Conservation (phyloP, 768 basidiomycete species). For the Postia placenta region DNA sequence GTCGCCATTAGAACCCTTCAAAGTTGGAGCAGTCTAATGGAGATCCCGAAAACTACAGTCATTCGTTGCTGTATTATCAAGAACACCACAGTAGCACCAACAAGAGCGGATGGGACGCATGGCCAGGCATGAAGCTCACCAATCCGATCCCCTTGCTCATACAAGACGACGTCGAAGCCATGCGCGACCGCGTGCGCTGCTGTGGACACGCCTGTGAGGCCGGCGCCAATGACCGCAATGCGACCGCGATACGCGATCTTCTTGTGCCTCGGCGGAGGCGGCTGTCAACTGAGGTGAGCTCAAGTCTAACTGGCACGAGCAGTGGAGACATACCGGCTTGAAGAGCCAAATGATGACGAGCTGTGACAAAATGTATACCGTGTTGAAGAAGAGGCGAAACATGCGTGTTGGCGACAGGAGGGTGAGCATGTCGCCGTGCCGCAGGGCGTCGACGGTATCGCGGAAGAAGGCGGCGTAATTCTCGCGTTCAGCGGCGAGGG, state of each 20-base stretch:
- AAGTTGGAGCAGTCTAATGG: too few species aligned
- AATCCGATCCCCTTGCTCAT: constrained; percentile 27
- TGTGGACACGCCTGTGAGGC: constrained; percentile 46
- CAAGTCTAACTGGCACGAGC: too few species aligned
- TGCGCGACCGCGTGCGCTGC: constrained; percentile 46
- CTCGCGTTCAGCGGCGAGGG: background rate
- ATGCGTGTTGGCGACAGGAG: constrained; percentile 9
- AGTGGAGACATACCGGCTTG: constrained; percentile 31
- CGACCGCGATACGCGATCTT: constrained; percentile 31
- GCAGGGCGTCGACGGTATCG: background rate
- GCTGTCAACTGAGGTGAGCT: too few species aligned
- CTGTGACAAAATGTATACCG: constrained; percentile 31
- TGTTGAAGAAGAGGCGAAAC: constrained; percentile 13
- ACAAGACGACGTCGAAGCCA: constrained; percentile 48
- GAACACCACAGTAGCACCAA: too few species aligned
- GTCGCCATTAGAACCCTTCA: constrained; percentile 6
- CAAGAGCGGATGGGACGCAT: background rate
- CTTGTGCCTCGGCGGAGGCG: constrained; percentile 14
- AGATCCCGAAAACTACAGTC: too few species aligned
- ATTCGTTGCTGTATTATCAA: too few species aligned
- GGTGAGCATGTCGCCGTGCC: background rate
- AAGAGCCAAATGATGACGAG: constrained; percentile 32
- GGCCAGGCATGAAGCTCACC: constrained; percentile 11
- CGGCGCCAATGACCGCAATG: constrained; percentile 46
- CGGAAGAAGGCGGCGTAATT: background rate